Conservation (phyloP, 345 rosid genomes). For the Rhizophora mangle region DNA sequence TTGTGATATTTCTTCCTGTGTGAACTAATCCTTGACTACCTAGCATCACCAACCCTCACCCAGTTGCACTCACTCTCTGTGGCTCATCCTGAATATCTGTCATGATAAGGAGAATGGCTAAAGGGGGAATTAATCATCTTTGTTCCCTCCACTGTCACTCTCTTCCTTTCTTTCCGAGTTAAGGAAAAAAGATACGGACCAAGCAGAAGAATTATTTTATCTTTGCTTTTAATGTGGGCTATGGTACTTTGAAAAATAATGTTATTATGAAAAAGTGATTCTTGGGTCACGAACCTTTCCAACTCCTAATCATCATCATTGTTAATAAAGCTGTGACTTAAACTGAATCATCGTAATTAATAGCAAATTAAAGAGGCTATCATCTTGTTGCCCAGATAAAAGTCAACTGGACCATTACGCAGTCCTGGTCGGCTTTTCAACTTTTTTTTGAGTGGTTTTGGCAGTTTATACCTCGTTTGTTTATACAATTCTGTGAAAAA, state of each 20-base stretch:
- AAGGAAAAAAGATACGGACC: conserved; percentile 23
- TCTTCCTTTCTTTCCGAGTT: conserved; percentile 6
- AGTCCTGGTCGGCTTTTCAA: conserved; percentile 20
- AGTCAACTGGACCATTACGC: conserved; percentile 8
- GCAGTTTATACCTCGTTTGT: neutral
- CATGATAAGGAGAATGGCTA: conserved; percentile 11
- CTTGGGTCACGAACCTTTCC: conserved; percentile 21
- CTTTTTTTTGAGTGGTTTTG: neutral
- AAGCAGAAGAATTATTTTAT: neutral
- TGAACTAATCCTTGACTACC: too few species aligned
- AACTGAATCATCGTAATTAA: conserved; percentile 8
- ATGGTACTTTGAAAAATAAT: conserved; percentile 15
- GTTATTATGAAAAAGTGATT: conserved; percentile 15
- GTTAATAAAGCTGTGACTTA: neutral
- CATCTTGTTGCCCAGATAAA: neutral
- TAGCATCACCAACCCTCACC: neutral
- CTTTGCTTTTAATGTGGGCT: conserved; percentile 8
- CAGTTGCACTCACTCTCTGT: neutral
- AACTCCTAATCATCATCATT: neutral
- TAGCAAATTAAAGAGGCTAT: conserved; percentile 9
- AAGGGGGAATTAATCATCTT: conserved; percentile 9
- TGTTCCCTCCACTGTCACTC: conserved; percentile 5
- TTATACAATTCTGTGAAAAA: too few species aligned
- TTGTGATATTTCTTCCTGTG: too few species aligned
- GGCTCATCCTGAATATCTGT: neutral